These are phyloP conservation scores for Phytophthora aleatoria DNA, from an alignment of 352 stramenopile genomes.

Conservation along the genomic window DNA sequence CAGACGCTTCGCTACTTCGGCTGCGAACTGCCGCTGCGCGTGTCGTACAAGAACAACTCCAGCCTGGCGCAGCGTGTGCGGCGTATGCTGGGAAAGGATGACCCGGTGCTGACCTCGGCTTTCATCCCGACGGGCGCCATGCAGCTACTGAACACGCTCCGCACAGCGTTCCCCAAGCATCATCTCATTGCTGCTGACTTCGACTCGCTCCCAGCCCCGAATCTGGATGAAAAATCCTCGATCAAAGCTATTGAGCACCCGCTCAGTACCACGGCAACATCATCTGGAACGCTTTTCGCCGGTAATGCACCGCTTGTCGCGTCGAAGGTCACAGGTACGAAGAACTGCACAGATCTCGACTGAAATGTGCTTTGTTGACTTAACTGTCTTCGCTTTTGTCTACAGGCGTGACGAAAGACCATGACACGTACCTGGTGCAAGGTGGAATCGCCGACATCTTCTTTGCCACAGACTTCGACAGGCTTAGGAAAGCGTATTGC, in stretches of 20 bases:
- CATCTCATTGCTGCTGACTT: constrained; percentile 91
- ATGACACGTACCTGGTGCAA: constrained; percentile 89
- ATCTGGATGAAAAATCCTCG: constrained; percentile 50
- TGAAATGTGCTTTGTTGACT: constrained; percentile 1
- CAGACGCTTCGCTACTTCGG: constrained; percentile 77
- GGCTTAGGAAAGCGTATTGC: constrained; percentile 85
- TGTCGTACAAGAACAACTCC: constrained; percentile 66
- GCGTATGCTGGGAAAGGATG: constrained; percentile 52
- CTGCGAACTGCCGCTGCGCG: constrained; percentile 69
- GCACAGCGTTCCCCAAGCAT: constrained; percentile 79
- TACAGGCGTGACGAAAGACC: constrained; percentile 74
- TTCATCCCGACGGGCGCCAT: constrained; percentile 90
- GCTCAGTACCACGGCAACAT: constrained; percentile 70
- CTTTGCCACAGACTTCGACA: constrained; percentile 89
- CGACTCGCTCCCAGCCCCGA: constrained; percentile 80
- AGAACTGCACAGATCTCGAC: not conserved
- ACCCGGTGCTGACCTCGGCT: constrained; percentile 60
- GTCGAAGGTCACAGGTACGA: constrained; percentile 70
- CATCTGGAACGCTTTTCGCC: constrained; percentile 67
- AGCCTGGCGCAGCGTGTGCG: constrained; percentile 59
- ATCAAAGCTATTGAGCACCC: constrained; percentile 66
- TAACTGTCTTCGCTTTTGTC: constrained; percentile 2
- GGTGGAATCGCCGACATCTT: constrained; percentile 91
- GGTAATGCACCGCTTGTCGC: constrained; percentile 89
- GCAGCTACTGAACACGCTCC: constrained; percentile 86